Evolutionary conservation across 192 early-diverging fungal species (phyloP).

Genomic region (Obelidium mucronatum): DNA sequence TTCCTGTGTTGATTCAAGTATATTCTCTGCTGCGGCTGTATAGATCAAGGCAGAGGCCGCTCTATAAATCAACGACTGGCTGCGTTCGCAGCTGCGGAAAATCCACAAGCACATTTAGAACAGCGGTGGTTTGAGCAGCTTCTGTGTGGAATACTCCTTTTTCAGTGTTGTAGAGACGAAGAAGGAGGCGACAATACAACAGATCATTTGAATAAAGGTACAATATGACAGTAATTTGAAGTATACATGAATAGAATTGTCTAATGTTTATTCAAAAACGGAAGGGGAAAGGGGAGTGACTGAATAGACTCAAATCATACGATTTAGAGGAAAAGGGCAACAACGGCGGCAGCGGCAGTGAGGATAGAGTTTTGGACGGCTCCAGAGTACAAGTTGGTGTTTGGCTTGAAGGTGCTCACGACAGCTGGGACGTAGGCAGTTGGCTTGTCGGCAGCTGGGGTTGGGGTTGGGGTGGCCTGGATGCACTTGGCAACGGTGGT

Average conservation of each 20-base stretch:
- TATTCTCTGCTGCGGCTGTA: too few species aligned
- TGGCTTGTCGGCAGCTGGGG: constrained; percentile 3
- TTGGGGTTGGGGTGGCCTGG: not conserved
- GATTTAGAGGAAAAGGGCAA: constrained; percentile 24
- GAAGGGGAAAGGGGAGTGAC: not conserved
- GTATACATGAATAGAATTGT: not conserved
- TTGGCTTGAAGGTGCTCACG: not conserved
- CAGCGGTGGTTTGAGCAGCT: too few species aligned
- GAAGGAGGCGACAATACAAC: not conserved
- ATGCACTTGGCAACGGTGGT: constrained; percentile 21
- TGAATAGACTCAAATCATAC: too few species aligned
- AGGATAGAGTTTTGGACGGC: not conserved
- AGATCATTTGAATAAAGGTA: not conserved
- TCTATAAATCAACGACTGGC: too few species aligned
- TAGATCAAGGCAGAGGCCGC: too few species aligned
- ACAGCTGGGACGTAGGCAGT: constrained; percentile 15
- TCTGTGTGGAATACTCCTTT: not conserved
- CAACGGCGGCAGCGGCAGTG: constrained; percentile 15
- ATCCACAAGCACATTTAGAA: too few species aligned
- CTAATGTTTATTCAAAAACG: not conserved
- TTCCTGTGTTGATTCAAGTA: too few species aligned
- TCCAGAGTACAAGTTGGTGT: constrained; percentile 27
- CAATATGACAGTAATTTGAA: not conserved
- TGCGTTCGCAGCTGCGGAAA: too few species aligned
- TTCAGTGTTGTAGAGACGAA: not conserved